Evolutionary conservation across 164 flowering plant genomes (phyloP), one percentile per base, ranked within the genome.

Genomic region (Dillenia suffruticosa): DNA sequence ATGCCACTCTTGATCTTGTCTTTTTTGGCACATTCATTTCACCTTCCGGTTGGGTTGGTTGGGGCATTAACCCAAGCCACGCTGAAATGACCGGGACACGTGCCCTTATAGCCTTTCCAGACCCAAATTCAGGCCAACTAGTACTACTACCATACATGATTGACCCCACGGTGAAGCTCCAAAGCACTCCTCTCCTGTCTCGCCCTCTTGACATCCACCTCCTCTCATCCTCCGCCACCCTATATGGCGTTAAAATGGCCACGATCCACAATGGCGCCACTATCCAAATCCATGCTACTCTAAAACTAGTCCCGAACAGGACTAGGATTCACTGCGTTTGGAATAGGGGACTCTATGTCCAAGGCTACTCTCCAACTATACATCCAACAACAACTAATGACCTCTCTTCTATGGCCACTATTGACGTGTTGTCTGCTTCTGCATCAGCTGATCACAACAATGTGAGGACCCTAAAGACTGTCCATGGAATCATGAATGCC

Each of bases 1-100:
- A 87, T 26, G 72, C 85, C 51, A 90, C 98, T 16, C 79, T 90
- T 12, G 93, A 90, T 51, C 57, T 94, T 1, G 94, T 69, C 58
- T 94, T 94, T 77, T 83, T 82, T 12, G 96, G 97, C 32, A 71
- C 70, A 32, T 90, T 94, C 81, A 90, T 90, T 53, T 94, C 98
- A 0, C 98, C 98, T 0, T 81, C 97, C 17, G 98, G 98, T 3
- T 94, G 98, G 98, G 96, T 94, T 2, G 98, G 82, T 2, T 87
- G 78, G 76, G 98, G 98, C 9, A 84, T 94, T 68, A 94, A 94
- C 70, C 98, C 97, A 0, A 69, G 46, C 2, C 75, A 93, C 2
- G 69, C 96, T 0, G 80, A 80, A 59, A 90, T 94, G 98, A 82
- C 94, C 0, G 96, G 97, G 0, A 72, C 96, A 0, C 87, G 87